A percentile compares a stretch with the other conserved stretches of the same genome.
Conservation (phyloP, 2,329 filamentous ascomycete genomes). For the Colletotrichum sp. region DNA sequence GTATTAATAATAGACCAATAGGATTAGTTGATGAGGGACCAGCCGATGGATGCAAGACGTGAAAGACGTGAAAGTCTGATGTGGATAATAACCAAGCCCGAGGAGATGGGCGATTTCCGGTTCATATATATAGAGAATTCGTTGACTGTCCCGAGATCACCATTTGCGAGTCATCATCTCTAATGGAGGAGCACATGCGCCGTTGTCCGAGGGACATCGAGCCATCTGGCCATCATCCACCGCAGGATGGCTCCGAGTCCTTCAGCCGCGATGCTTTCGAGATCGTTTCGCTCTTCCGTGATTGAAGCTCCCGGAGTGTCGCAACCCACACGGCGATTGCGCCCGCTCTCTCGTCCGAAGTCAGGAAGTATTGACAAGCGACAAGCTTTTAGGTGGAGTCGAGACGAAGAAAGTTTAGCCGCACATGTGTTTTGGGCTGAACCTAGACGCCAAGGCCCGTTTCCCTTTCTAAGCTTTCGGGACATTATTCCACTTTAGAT, state of each 20-base stretch:
- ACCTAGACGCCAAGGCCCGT: not conserved
- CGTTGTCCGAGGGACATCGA: not conserved
- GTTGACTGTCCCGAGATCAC: not conserved
- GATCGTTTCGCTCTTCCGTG: not conserved
- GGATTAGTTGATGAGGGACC: not conserved
- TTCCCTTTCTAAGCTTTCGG: not conserved
- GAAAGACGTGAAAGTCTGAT: not conserved
- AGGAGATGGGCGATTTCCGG: not conserved
- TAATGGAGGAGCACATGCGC: not conserved
- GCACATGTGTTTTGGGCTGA: conserved; percentile 4
- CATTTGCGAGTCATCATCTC: not conserved
- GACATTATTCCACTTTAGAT: not conserved
- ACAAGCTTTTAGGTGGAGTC: conserved; percentile 14
- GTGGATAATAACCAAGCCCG: not conserved
- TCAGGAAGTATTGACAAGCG: not conserved
- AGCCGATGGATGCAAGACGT: not conserved
- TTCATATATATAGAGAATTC: not conserved
- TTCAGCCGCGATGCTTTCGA: not conserved
- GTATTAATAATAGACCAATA: not conserved
- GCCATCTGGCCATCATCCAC: not conserved
- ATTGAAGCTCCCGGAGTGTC: not conserved
- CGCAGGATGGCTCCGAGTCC: not conserved
- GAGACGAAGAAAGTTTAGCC: conserved; percentile 15
- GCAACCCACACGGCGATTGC: not conserved
- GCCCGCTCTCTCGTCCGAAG: not conserved